These are phyloP conservation scores for Fusarium chuoi DNA, from an alignment of 2,329 filamentous ascomycete species.

Conservation along the genomic window DNA sequence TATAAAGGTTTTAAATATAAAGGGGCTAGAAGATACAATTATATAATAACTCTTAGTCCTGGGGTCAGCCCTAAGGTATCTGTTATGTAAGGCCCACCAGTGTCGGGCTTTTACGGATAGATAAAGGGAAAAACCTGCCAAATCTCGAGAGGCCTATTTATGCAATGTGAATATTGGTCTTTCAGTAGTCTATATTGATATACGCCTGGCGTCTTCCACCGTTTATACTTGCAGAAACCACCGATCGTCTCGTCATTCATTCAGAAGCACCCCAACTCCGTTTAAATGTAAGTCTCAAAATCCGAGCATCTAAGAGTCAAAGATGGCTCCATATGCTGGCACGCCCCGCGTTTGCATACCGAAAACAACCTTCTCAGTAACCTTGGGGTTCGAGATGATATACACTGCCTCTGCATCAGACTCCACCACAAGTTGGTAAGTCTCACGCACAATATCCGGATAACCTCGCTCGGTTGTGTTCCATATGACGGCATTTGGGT, in stretches of 20 bases:
- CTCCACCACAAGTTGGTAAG: slow-evolving; percentile 16
- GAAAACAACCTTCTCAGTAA: slow-evolving; percentile 15
- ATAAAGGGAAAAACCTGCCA: accelerated
- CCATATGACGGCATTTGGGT: slow-evolving; percentile 14
- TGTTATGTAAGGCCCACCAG: not conserved
- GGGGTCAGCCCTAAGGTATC: not conserved
- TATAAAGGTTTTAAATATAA: no score
- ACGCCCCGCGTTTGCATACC: slow-evolving; percentile 5
- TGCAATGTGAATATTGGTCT: not conserved
- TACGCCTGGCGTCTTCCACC: accelerated
- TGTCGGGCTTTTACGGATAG: not conserved
- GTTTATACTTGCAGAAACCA: not conserved
- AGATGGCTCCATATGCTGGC: slow-evolving; percentile 9
- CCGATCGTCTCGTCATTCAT: not conserved
- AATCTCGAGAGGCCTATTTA: no score
- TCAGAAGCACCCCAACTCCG: not conserved
- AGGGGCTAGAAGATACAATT: not conserved
- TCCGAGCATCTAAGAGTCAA: not conserved
- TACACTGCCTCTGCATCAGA: slow-evolving; percentile 15
- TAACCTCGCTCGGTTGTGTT: slow-evolving; percentile 17
- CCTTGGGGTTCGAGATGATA: slow-evolving; percentile 17
- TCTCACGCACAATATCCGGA: slow-evolving; percentile 10
- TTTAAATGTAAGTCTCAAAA: not conserved
- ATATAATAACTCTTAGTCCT: not conserved
- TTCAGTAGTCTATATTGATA: not conserved